Evolutionary conservation across 2,329 filamentous ascomycete genomes (phyloP), one percentile per base, ranked within the genome.

Genomic region (Colletotrichum noveboracense): DNA sequence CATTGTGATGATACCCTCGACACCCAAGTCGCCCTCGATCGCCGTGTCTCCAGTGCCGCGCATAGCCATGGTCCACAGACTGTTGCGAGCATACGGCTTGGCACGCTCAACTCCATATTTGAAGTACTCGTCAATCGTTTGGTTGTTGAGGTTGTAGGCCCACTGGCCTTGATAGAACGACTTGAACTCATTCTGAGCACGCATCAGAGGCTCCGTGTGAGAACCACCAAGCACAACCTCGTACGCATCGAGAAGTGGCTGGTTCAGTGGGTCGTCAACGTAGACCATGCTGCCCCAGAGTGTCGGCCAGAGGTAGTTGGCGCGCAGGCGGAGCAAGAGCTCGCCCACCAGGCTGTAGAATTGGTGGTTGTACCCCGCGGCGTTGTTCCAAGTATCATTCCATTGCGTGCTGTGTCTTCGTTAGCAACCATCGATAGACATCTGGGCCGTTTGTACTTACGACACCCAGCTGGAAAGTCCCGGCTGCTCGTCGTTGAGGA

Each of bases 231-330:
- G 91, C 1, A 95, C 93, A 72, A 95, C 91, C 55, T 92, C 93
- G 80, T 92, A 95, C n/a, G 93, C 93, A 79, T 95, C 92, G 0
- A 93, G 92, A 7, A 94, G 87, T 0, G 92, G 90, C 80, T 94
- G 92, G 78, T 92, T 95, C 34, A 88, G 87, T 4, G 90, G 87
- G 80, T 95, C 94, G 76, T 95, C 94, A 2, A 94, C 89, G 80
- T 92, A 91, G 80, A 95, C 94, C 88, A 94, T 94, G 77, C 89
- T 90, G 7, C 89, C 90, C 94, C 93, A 95, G 81, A 91, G 87
- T 1, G 93, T 90, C 1, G 94, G 94, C 94, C 94, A 95, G 66
- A 95, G 86, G 79, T 95, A 95, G 82, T 95, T 95, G 18, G 93
- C 93, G 48, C 91, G 89, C 32, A 94, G 87, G 8, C 94, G 89